Evolutionary conservation across 2,329 filamentous ascomycete species (phyloP).

Genomic region (Penicillium occitanis): DNA sequence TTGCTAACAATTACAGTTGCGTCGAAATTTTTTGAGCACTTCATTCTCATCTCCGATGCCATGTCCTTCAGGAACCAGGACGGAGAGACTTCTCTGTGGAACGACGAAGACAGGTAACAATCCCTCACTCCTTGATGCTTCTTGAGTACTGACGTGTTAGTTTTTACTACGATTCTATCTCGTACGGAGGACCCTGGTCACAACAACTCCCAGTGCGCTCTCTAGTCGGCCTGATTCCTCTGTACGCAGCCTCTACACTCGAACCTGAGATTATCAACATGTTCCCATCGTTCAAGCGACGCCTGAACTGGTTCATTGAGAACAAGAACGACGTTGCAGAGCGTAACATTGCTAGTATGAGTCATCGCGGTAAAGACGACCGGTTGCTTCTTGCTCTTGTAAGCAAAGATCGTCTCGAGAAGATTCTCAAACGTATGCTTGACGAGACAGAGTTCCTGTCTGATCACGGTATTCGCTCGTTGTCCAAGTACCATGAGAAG

Average conservation of each 20-base stretch:
- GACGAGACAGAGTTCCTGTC: constrained; percentile 92
- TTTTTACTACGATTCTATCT: constrained; percentile 98
- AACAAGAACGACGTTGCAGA: constrained; percentile 84
- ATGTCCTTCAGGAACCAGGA: constrained; percentile 80
- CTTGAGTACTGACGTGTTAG: constrained; percentile 35
- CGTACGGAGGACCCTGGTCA: constrained; percentile 89
- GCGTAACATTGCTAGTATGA: constrained; percentile 91
- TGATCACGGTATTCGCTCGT: constrained; percentile 82
- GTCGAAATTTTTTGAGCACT: constrained; percentile 98
- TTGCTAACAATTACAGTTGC: constrained; percentile 58
- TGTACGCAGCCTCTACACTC: constrained; percentile 87
- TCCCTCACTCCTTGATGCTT: background rate
- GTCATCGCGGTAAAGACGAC: constrained; percentile 84
- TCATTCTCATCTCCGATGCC: constrained; percentile 95
- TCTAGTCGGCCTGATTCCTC: constrained; percentile 86
- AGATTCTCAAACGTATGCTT: constrained; percentile 87
- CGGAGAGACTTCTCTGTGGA: constrained; percentile 85
- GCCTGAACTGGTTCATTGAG: constrained; percentile 90
- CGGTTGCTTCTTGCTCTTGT: constrained; percentile 85
- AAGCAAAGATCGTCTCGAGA: constrained; percentile 85
- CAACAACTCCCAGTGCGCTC: constrained; percentile 91
- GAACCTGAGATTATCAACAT: constrained; percentile 92
- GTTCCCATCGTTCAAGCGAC: constrained; percentile 88
- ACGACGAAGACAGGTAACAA: constrained; percentile 74
- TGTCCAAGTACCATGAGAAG: constrained; percentile 88